phyloP scores from a whole-genome alignment of 2,329 filamentous ascomycete species.

The Colletotrichum kahawae region DNA sequence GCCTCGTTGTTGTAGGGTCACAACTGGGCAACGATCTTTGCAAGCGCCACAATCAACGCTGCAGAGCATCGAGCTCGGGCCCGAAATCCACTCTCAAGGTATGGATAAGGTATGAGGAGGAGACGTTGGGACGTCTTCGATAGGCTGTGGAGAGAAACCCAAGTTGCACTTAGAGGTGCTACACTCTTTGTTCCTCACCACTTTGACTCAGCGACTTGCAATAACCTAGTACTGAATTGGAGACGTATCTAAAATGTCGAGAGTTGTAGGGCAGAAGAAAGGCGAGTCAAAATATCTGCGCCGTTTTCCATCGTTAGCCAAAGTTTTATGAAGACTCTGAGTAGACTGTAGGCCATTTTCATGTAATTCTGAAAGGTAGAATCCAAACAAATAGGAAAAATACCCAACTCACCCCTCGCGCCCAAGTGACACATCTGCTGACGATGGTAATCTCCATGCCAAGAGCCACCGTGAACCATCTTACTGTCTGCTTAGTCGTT shows the following conservation, averaged over 20 bases:
- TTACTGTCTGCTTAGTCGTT: background rate
- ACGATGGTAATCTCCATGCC: background rate
- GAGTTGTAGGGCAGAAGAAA: background rate
- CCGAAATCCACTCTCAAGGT: too few species aligned
- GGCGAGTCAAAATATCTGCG: fast-evolving
- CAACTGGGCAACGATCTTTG: too few species aligned
- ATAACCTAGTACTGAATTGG: background rate
- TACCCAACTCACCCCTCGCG: background rate
- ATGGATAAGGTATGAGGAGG: background rate
- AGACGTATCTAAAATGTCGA: background rate
- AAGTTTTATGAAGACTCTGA: background rate
- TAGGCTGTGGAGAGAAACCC: background rate
- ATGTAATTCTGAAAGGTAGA: background rate
- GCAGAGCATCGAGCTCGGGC: too few species aligned
- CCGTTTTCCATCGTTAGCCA: fast-evolving
- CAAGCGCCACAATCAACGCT: too few species aligned
- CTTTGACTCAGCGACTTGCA: background rate
- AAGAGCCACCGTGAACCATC: fast-evolving
- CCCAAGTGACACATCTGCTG: background rate
- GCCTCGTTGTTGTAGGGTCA: too few species aligned
- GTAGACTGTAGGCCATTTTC: background rate
- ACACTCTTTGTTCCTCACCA: background rate
- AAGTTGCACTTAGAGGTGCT: background rate
- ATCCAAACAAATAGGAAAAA: background rate
- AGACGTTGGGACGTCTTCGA: fast-evolving